Evolutionary conservation across 345 rosid species (phyloP), one percentile per base, ranked within the genome.

Genomic region (Linum lewisii): DNA sequence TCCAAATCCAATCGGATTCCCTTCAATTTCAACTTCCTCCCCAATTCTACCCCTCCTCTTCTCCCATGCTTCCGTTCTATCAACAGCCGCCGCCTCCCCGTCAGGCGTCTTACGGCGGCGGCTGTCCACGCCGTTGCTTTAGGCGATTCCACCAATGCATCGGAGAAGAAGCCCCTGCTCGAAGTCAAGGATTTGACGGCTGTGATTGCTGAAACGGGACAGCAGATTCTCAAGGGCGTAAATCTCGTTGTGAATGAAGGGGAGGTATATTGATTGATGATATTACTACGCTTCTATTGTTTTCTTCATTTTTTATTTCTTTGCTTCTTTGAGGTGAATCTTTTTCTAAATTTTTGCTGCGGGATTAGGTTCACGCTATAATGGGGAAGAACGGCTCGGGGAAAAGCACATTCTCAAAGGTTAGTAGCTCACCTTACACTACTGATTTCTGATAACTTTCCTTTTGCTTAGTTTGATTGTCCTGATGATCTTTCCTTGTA

Each of bases 311-410:
- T n/a, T n/a, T n/a, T n/a, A n/a, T n/a, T n/a, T n/a, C n/a, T n/a
- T n/a, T n/a, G n/a, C n/a, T n/a, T n/a, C n/a, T n/a, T n/a, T n/a
- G n/a, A n/a, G n/a, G n/a, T n/a, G n/a, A n/a, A n/a, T n/a, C n/a
- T 26, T n/a, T n/a, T 57, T 32, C 21, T 26, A 26, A 13, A 4
- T 25, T 37, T 18, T 32, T 19, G 34, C 14, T 32, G 44, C 3
- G 44, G 36, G 44, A 23, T 24, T 68, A 93, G 99, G 58, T 94
- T 62, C 99, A 90, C 70, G 97, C 96, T 23, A 77, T 90, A 49
- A 87, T 90, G 99, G 99, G 99, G 51, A 90, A 85, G 78, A 94
- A 94, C 55, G 99, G 97, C 64, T 94, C 99, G 6, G 97, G 97
- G 62, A 94, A 90, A 83, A 94, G 96, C 78, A 94, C 97, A 1